Evolutionary conservation across 345 rosid species (phyloP).

Genomic region (Orychophragmus violaceus): DNA sequence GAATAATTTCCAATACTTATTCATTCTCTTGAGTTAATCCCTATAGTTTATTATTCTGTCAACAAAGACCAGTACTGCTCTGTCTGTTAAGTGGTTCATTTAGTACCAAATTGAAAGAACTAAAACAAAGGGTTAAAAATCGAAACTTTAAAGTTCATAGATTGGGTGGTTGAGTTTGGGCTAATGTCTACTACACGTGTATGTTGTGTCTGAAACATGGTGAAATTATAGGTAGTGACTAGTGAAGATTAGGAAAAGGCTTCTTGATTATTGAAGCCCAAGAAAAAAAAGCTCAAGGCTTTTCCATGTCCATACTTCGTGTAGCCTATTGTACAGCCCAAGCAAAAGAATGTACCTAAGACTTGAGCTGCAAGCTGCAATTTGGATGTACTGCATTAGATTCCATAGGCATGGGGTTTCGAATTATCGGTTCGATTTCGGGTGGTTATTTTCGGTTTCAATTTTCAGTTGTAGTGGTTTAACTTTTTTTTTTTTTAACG

Average conservation of each 20-base stretch:
- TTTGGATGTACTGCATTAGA: too few species aligned
- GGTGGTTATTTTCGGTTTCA: background rate
- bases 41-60: background rate
- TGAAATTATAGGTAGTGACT: constrained; percentile 21
- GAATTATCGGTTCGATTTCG: too few species aligned
- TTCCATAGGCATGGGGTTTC: too few species aligned
- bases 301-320: too few species aligned
- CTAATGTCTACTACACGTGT: constrained; percentile 15
- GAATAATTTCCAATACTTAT: background rate
- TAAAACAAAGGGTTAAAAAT: background rate
- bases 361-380: background rate
- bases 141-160: background rate
- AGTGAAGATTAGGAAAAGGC: background rate
- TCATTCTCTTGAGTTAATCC: background rate
- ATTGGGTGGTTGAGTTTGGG: constrained; percentile 24
- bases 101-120: background rate
- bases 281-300: too few species aligned
- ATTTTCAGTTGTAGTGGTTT: too few species aligned
- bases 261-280: constrained; percentile 7
- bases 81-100: background rate
- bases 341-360: background rate
- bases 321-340: background rate
- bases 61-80: background rate
- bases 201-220: constrained; percentile 1
- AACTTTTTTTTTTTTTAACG: too few species aligned